These are phyloP conservation scores for Fusarium drepaniforme DNA, from an alignment of 2,329 filamentous ascomycete species.

Conservation along the genomic window DNA sequence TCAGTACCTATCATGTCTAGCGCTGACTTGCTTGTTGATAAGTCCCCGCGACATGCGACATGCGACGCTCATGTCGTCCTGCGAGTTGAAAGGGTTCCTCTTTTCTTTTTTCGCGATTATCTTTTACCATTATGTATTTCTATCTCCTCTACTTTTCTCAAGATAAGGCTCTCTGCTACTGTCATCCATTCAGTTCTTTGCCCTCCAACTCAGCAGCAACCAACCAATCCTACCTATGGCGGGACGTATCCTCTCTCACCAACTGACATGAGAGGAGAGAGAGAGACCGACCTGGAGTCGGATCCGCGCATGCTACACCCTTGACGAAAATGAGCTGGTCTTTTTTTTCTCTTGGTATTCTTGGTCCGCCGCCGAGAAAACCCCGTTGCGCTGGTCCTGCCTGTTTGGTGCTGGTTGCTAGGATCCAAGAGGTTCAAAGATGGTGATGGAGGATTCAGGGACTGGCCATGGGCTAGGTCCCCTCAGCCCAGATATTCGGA, in stretches of 20 bases:
- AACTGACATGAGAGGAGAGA: not conserved
- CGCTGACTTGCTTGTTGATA: not conserved
- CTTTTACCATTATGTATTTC: slow-evolving; percentile 56
- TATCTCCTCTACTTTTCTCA: slow-evolving; percentile 47
- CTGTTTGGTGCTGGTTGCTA: slow-evolving; percentile 14
- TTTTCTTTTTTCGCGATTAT: slow-evolving; percentile 42
- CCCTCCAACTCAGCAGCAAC: slow-evolving; percentile 31
- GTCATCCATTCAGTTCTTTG: slow-evolving; percentile 33
- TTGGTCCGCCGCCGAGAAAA: slow-evolving; percentile 33
- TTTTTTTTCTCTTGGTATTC: slow-evolving; percentile 20
- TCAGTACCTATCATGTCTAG: slow-evolving; percentile 12
- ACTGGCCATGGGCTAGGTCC: slow-evolving; percentile 14
- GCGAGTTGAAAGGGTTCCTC: slow-evolving; percentile 27
- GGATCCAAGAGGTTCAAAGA: slow-evolving; percentile 14
- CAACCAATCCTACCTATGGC: slow-evolving; percentile 25
- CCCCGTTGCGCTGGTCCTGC: slow-evolving; percentile 6
- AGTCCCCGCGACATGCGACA: slow-evolving; percentile 3
- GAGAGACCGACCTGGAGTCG: not conserved
- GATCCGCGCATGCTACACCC: slow-evolving; percentile 9
- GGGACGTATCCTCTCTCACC: slow-evolving; percentile 27
- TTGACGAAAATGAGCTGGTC: slow-evolving; percentile 24
- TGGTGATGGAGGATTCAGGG: slow-evolving; percentile 6
- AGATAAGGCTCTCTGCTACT: slow-evolving; percentile 48
- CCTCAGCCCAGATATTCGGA: slow-evolving; percentile 16
- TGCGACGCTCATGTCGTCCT: not conserved